A percentile compares a stretch with the other conserved stretches of the same genome.
phyloP scores from a whole-genome alignment of 2,329 filamentous ascomycete species.

The Xylaria sp. region DNA sequence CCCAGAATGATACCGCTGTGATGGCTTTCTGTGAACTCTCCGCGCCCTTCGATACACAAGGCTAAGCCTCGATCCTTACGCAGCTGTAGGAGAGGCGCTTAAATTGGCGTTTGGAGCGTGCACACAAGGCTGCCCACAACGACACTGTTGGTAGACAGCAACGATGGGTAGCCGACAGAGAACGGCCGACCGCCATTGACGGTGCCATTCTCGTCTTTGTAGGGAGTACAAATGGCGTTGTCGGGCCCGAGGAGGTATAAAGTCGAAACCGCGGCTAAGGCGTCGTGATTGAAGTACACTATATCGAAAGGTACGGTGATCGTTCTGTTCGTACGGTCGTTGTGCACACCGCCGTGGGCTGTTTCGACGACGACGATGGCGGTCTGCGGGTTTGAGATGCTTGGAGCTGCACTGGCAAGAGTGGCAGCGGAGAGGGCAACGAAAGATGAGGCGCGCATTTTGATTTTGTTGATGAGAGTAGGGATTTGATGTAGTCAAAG shows the following conservation, averaged over 20 bases:
- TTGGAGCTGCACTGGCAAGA: constrained; percentile 23
- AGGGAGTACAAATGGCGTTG: constrained; percentile 32
- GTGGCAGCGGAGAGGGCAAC: constrained; percentile 24
- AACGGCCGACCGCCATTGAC: constrained; percentile 29
- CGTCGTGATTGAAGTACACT: constrained; percentile 17
- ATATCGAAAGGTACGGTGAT: constrained; percentile 25
- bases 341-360: constrained; percentile 25
- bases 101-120: too few relatives aligned
- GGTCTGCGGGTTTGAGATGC: background rate
- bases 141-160: constrained; percentile 37
- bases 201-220: constrained; percentile 24
- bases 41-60: too few relatives aligned
- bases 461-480: background rate
- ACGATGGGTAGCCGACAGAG: constrained; percentile 25
- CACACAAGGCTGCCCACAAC: constrained; percentile 36
- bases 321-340: constrained; percentile 30
- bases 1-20: too few relatives aligned
- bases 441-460: constrained; percentile 19
- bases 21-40: too few relatives aligned
- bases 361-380: constrained; percentile 30
- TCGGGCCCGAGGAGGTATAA: constrained; percentile 33
- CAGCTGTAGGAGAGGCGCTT: too few relatives aligned
- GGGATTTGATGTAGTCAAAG: background rate
- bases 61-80: too few relatives aligned
- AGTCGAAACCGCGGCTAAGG: constrained; percentile 31